Base-by-base conservation (phyloP, 495 filamentous ascomycete genomes). In the Hypoxylon lienhwacheense region DNA sequence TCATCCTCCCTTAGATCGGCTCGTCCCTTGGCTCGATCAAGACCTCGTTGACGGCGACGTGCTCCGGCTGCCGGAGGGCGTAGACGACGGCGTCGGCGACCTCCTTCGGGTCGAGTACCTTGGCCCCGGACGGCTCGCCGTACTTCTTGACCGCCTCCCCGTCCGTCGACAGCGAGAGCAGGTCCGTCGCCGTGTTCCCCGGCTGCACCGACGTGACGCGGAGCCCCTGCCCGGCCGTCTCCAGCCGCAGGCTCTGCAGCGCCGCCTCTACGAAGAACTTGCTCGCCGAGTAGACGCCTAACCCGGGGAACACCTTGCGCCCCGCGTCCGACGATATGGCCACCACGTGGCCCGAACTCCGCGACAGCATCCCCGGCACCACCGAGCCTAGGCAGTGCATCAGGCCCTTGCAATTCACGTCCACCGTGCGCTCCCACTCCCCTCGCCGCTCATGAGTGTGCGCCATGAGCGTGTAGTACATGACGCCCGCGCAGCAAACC, bases 201-300 rank as follows among this genome's bases (percentile, higher is more conserved):
- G 84, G 85, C 69, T 88, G 85, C 6, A 88, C 77, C 28, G 75
- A 76, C 0, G 84, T 86, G 16, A 87, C 81, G 12, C 83, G 74
- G 42, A 88, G 59, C 4, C 85, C 85, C 3, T 74, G 73, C 1
- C 85, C 84, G 0, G 81, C 85, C 0, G 83, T 87, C 73, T 88
- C 85, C 11, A 86, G 67, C 34, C 84, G 81, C 35, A 88, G 65
- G 21, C 75, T 74, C 68, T 88, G 84, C 7, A 88, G 72, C 3
- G 83, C 83, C 0, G 84, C 85, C 64, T 88, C 84, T 32, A 87
- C 83, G 69, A 88, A 88, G 77, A 88, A 86, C 63, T 88, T 88
- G 63, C 76, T 80, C 19, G 83, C 85, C 5, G 79, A 82, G 73
- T 88, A 88, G n/a, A 88, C 84, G 46, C 85, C 85, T 24, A 86